Evolutionary conservation across 176 grass and related monocot species (phyloP), one percentile per base, ranked within the genome.

Genomic region (Triticum dicoccoides): DNA sequence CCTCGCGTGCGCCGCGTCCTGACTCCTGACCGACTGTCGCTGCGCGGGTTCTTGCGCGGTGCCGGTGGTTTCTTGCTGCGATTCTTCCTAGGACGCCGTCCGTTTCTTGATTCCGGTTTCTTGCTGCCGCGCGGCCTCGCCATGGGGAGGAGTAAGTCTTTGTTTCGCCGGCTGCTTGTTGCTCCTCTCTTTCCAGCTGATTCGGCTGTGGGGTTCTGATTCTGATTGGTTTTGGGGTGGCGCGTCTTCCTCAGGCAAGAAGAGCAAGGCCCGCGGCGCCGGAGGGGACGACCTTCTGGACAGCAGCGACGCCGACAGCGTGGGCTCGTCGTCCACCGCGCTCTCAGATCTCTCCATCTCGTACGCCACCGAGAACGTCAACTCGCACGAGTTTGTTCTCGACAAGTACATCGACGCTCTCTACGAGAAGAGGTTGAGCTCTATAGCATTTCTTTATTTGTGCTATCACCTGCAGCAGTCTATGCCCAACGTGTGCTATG

Each of bases 251-350:
- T 18, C 77, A 91, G 89, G 81, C 35, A 91, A 91, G 85, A 87
- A 63, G 76, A 77, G 61, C 85, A 91, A 87, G 68, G 76, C 21
- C 81, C 77, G 74, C 42, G 83, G 80, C 67, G 94, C 67, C 54
- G 80, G 35, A 37, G 88, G 81, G 72, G 94, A 81, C 61, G 94
- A 96, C 76, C 87, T 96, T 69, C 71, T 99, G 3, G 97, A 99
- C 77, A 93, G 88, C 84, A 99, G 97, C 56, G 97, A 99, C 83
- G 86, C 89, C 61, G 97, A 99, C 77, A 99, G 97, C 92, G 51
- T 96, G 34, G 89, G 85, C 74, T 96, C 97, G 18, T 82, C 80
- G 8, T 84, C 81, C 69, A 86, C 87, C 23, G 87, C 83, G 47
- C 18, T 87, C 1, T 82, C 86, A 71, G 89, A 88, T 88, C 80